Evolutionary conservation across 306 rosid species (phyloP), one percentile per base, ranked within the genome.

Genomic region (Herpetospermum pedunculosum): DNA sequence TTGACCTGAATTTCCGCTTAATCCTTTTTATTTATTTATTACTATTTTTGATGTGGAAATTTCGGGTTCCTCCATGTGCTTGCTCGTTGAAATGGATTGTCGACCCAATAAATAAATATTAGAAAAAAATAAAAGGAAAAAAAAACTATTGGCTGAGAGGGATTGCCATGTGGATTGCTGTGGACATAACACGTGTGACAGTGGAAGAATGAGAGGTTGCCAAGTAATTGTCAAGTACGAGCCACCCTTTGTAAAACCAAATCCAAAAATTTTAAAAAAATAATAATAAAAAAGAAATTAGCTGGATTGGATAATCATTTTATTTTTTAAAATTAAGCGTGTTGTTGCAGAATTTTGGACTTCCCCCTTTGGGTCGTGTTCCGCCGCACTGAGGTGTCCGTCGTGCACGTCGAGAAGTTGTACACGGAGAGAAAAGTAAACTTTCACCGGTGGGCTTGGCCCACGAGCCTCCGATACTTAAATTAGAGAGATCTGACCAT

Each of bases 1-100:
- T 57, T 5, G 67, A 16, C 40, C 3, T 5, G 4, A 29, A 59
- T 59, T 60, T 9, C 5, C 16, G 3, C 43, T 32, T 60, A 60
- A 60, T 59, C 67, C 9, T 0, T 53, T 8, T 21, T 54, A 23
- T 60, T 60, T 18, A 32, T 32, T 7, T 60, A 16, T 60, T 60
- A 60, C 69, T 60, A 60, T 60, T 60, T 60, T 60, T 60, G 69
- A 60, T 60, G 69, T 60, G 43, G 69, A 34, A 60, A 60, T 60
- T 60, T 60, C 1, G 69, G 69, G 44, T 30, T 60, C 12, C 28
- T 60, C 69, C 69, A 60, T 60, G 69, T 60, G 69, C 69, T 34
- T 34, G 14, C 69, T 34, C 2, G 30, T 12, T 40, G 73, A 67
- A 37, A n/a, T 67, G 52, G 52, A 40, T 19, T 38, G 72, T n/a